phyloP scores from a whole-genome alignment of 169 alveolate species.

The Cryptosporidium sp. region DNA sequence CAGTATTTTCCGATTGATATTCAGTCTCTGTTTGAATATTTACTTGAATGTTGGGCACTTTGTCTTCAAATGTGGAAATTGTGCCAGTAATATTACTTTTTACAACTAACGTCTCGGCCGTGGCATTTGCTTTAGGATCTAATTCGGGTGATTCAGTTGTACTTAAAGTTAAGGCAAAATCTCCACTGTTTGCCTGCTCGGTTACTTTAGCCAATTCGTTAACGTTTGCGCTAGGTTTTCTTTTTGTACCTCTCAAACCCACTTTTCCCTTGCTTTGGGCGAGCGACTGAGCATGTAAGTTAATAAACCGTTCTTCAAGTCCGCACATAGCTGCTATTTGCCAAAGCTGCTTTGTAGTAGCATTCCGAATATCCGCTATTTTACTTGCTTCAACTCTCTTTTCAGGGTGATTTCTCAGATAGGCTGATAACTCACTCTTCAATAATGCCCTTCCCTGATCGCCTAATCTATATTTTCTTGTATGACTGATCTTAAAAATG shows the following conservation, averaged over 20 bases:
- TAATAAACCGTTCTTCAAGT: constrained; percentile 69
- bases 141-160: constrained; percentile 2
- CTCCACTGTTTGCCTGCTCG: not conserved
- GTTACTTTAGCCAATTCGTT: not conserved
- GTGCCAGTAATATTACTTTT: not conserved
- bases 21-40: not conserved
- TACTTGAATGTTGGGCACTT: not conserved
- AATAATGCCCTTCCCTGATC: constrained; percentile 72
- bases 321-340: constrained; percentile 76
- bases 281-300: constrained; percentile 64
- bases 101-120: not conserved
- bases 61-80: not conserved
- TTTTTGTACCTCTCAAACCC: constrained; percentile 50
- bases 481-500: constrained; percentile 31
- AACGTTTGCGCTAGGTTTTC: constrained; percentile 9
- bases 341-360: constrained; percentile 75
- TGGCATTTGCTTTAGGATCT: not conserved
- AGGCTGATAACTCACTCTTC: constrained; percentile 74
- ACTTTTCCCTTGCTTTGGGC: constrained; percentile 67
- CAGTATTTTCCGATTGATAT: not conserved
- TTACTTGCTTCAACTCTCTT: constrained; percentile 65
- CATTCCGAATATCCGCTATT: constrained; percentile 71
- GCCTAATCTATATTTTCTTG: constrained; percentile 75
- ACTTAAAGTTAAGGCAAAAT: not conserved
- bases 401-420: constrained; percentile 58